phyloP scores from a whole-genome alignment of 257 asterid species.

The Nicotiana benthamiana region DNA sequence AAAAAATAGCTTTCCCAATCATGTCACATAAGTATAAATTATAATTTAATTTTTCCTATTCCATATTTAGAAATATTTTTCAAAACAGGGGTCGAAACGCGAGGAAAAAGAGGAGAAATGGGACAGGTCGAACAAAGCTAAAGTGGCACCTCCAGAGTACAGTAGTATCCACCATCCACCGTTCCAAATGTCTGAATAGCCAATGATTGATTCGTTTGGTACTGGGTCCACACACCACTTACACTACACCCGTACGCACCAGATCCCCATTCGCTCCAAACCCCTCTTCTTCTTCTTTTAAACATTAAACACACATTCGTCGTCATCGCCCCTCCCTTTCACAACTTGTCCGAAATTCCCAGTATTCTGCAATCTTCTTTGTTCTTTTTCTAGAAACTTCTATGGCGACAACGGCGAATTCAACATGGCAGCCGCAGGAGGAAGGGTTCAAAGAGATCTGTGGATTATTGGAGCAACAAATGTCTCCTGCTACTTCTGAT shows the following conservation, averaged over 20 bases:
- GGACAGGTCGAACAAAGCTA: too few species aligned
- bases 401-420: not conserved
- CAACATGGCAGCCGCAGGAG: constrained; percentile 75
- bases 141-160: too few species aligned
- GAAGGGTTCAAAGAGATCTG: constrained; percentile 95
- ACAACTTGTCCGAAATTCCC: not conserved
- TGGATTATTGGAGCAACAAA: constrained; percentile 83
- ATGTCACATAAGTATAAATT: too few species aligned
- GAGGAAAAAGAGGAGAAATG: too few species aligned
- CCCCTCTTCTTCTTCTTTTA: too few species aligned
- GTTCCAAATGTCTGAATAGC: not conserved
- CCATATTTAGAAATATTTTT: too few species aligned
- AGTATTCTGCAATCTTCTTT: not conserved
- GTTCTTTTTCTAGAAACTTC: not conserved
- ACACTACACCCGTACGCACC: not conserved
- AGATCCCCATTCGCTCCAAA: not conserved
- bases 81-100: too few species aligned
- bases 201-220: not conserved
- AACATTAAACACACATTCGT: not conserved
- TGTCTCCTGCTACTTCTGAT: constrained; percentile 61
- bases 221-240: not conserved
- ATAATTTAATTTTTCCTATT: too few species aligned
- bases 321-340: not conserved
- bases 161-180: too few species aligned
- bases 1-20: too few species aligned